Conservation (phyloP, 306 rosid species). For the Boehmeria nivea region DNA sequence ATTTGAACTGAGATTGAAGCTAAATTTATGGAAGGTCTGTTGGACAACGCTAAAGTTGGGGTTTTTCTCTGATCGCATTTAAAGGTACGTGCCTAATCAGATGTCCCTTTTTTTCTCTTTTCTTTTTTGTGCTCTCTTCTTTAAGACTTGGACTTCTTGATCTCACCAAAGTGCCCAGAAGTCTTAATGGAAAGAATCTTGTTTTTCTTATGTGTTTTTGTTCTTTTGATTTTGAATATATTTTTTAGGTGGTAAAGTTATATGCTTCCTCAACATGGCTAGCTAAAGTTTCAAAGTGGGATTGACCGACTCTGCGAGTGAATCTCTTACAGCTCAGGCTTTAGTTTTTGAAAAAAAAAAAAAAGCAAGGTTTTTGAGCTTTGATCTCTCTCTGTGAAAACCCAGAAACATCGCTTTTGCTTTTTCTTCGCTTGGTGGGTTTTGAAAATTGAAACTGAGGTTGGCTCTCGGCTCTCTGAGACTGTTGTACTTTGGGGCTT, state of each 20-base stretch:
- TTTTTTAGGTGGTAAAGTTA: constrained; percentile 29
- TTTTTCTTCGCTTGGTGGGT: constrained; percentile 9
- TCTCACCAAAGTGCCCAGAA: constrained; percentile 25
- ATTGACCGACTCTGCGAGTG: constrained; percentile 19
- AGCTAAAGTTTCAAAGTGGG: constrained; percentile 19
- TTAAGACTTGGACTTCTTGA: constrained; percentile 28
- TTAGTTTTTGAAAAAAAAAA: constrained; percentile 17
- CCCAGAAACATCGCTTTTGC: constrained; percentile 22
- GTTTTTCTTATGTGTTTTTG: not conserved
- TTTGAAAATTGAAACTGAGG: constrained; percentile 9
- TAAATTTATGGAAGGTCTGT: constrained; percentile 16
- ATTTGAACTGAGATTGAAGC: not conserved
- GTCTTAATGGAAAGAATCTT: constrained; percentile 32
- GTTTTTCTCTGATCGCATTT: constrained; percentile 31
- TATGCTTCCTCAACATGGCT: constrained; percentile 22
- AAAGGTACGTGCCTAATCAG: constrained; percentile 27
- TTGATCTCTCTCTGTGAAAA: too few species aligned
- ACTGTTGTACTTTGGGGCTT: not conserved
- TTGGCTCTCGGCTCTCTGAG: constrained; percentile 3
- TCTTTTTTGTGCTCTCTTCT: constrained; percentile 23
- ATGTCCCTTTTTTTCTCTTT: constrained; percentile 12
- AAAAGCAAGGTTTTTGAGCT: too few species aligned
- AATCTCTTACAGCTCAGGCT: constrained; percentile 13
- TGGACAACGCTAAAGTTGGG: constrained; percentile 33
- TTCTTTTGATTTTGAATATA: constrained; percentile 19